These are phyloP conservation scores for Ascocoryne sarcoides DNA, from an alignment of 2,329 filamentous ascomycete genomes.

Conservation along the genomic window DNA sequence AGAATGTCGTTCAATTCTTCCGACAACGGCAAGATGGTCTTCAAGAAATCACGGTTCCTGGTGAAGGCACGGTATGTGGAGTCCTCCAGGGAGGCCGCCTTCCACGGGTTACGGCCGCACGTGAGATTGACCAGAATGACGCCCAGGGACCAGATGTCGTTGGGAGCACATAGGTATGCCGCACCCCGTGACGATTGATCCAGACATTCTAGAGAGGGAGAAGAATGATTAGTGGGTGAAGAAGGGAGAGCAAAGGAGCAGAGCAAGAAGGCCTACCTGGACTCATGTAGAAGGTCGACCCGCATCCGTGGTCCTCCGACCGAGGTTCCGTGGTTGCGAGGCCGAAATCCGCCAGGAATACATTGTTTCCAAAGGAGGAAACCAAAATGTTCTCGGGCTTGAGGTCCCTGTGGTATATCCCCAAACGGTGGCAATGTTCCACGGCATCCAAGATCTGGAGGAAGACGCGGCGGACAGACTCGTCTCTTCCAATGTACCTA, in stretches of 20 bases:
- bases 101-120: slow-evolving; percentile 98
- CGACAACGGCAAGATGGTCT: slow-evolving; percentile 86
- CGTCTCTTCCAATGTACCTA: slow-evolving; percentile 88
- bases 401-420: slow-evolving; percentile 94
- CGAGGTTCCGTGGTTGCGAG: slow-evolving; percentile 76
- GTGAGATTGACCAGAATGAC: slow-evolving; percentile 96
- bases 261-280: slow-evolving; percentile 61
- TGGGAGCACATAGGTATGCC: slow-evolving; percentile 85
- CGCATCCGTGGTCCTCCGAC: slow-evolving; percentile 93
- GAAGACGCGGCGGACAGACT: slow-evolving; percentile 77
- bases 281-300: slow-evolving; percentile 99
- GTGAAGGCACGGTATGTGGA: slow-evolving; percentile 89
- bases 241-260: slow-evolving; percentile 8
- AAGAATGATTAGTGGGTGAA: slow-evolving; percentile 24
- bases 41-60: slow-evolving; percentile 77
- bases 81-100: slow-evolving; percentile 87
- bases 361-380: slow-evolving; percentile 75
- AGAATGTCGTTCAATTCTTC: slow-evolving; percentile 84
- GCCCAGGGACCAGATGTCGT: slow-evolving; percentile 97
- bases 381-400: slow-evolving; percentile 98
- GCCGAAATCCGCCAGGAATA: slow-evolving; percentile 96
- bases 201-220: slow-evolving; percentile 62
- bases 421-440: slow-evolving; percentile 83
- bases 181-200: slow-evolving; percentile 66
- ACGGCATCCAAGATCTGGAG: slow-evolving; percentile 95